Conservation (phyloP, 805 yeast species). For the Saccharomycopsis babjevae region DNA sequence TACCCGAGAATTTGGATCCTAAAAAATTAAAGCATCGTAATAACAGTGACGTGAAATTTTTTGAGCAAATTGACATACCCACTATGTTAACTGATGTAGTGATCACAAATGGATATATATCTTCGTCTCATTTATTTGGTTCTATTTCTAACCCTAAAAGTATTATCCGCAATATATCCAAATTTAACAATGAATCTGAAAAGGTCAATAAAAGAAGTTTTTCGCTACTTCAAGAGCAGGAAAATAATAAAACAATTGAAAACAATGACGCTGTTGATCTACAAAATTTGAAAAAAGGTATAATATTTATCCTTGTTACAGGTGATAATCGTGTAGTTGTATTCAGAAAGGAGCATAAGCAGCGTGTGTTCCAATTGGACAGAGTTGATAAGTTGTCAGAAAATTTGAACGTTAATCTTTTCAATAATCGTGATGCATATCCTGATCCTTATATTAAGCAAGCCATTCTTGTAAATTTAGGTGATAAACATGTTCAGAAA, state of each 20-base stretch:
- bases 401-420: slow-evolving; percentile 13
- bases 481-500: slow-evolving; percentile 43
- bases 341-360: slow-evolving; percentile 43
- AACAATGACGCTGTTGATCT: neutral
- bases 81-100: slow-evolving; percentile 12
- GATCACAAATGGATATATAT: slow-evolving; percentile 13
- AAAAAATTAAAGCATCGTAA: slow-evolving; percentile 12
- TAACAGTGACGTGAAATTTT: slow-evolving; percentile 15
- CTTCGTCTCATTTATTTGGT: slow-evolving; percentile 3
- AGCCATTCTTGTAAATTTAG: slow-evolving; percentile 51
- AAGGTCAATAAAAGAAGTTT: neutral
- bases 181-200: slow-evolving; percentile 1
- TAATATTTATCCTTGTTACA: slow-evolving; percentile 27
- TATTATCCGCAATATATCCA: slow-evolving; percentile 7
- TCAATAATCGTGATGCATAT: slow-evolving; percentile 17
- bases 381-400: slow-evolving; percentile 30
- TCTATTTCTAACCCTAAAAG: slow-evolving; percentile 3
- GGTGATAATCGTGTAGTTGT: slow-evolving; percentile 67
- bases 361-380: slow-evolving; percentile 29
- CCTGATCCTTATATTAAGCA: slow-evolving; percentile 43
- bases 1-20: slow-evolving; percentile 2
- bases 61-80: slow-evolving; percentile 11
- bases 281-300: slow-evolving; percentile 15
- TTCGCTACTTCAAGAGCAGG: neutral
- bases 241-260: neutral